Evolutionary conservation across 306 rosid species (phyloP), one percentile per base, ranked within the genome.

Genomic region (Sophora flavescens): DNA sequence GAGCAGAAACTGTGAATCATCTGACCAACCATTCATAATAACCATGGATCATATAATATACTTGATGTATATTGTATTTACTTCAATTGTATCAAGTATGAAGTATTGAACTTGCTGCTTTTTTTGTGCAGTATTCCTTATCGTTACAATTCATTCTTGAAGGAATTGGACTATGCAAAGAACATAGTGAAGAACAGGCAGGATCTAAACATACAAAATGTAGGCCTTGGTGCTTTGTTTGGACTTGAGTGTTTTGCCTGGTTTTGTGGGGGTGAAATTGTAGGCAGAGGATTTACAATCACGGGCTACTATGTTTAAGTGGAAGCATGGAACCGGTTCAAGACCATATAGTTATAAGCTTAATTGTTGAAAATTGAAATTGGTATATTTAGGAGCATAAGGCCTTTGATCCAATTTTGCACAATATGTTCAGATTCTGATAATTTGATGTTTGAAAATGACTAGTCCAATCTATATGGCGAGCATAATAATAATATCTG

Each of bases 231-330:
- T 80, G 89, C 83, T 68, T 78, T 86, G 73, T 84, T 86, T 53
- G 87, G 85, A 60, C 54, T 84, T 0, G 93, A 86, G 70, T 89
- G 90, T 78, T 84, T 62, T 69, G 83, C 86, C 6, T 89, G 90
- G 90, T 84, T 76, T 69, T 89, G 83, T 47, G 85, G 80, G 6
- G 89, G 90, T 63, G 85, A 84, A 80, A 73, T 89, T 65, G 45
- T 84, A 0, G 89, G 91, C 15, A 78, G 91, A 69, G 86, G 90
- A 61, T 79, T 83, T 70, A 84, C 89, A 53, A 53, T 89, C 78
- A 78, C 87, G 0, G 90, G 93, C 63, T 89, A 85, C 70, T 39
- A 73, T 78, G 85, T 83, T 64, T 84, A 76, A 80, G 35, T 33
- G 22, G 13, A 38, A 13, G 60, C 54, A 12, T 35, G 32, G 13